These are phyloP conservation scores for Pachysandra terminalis DNA, from an alignment of 164 flowering plant species.

Conservation along the genomic window DNA sequence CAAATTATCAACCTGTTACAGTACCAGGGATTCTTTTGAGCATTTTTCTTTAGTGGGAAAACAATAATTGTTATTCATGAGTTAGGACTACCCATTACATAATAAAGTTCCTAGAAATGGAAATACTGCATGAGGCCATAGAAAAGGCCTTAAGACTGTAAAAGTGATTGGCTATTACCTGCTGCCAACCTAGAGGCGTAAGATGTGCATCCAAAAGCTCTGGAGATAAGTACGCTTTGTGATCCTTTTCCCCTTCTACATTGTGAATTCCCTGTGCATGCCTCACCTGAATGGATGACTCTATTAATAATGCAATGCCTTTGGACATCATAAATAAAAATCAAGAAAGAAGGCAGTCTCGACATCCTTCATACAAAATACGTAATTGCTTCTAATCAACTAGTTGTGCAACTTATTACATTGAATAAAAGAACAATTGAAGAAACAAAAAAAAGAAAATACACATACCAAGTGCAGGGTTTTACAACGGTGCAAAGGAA, in stretches of 20 bases:
- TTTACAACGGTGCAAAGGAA: constrained; percentile 70
- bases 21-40: constrained; percentile 2
- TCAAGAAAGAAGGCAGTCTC: background rate
- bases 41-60: background rate
- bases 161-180: constrained; percentile 39
- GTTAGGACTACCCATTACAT: background rate
- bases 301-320: constrained; percentile 4
- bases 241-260: constrained; percentile 71
- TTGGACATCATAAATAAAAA: background rate
- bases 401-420: background rate
- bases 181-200: constrained; percentile 84
- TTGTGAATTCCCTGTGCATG: constrained; percentile 96
- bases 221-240: constrained; percentile 46
- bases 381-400: background rate
- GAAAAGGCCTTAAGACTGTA: background rate
- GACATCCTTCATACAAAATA: constrained; percentile 1
- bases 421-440: background rate
- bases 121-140: background rate
- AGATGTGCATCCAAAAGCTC: constrained; percentile 74
- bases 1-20: constrained; percentile 69
- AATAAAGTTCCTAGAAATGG: background rate
- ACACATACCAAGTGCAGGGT: constrained; percentile 73
- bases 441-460: background rate
- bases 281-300: constrained; percentile 53
- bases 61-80: background rate